A percentile compares a stretch with the other conserved stretches of the same genome.
These are phyloP conservation scores for Biancaea sappan DNA, from an alignment of 306 rosid species.

Conservation along the genomic window DNA sequence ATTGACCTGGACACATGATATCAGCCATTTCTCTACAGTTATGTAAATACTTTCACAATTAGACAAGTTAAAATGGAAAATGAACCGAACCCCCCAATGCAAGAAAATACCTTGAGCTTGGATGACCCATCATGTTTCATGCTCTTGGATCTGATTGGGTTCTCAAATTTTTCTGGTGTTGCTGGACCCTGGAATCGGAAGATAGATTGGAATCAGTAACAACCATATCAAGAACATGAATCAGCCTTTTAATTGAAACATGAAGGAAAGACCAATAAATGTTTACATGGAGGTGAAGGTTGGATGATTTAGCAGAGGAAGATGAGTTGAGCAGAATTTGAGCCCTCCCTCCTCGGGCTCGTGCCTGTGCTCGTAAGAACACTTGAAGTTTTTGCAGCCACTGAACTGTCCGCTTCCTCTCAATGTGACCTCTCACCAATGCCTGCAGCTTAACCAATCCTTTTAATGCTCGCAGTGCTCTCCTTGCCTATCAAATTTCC, in stretches of 20 bases:
- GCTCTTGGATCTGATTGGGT: conserved; percentile 50
- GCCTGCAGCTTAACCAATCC: conserved; percentile 91
- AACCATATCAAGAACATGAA: not conserved
- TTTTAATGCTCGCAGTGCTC: conserved; percentile 75
- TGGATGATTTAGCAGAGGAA: conserved; percentile 45
- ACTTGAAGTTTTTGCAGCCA: conserved; percentile 65
- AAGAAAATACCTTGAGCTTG: conserved; percentile 46
- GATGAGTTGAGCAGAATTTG: conserved; percentile 41
- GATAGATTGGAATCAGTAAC: not conserved
- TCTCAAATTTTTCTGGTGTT: conserved; percentile 71
- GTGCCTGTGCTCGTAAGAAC: conserved; percentile 56
- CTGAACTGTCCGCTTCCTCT: conserved; percentile 67
- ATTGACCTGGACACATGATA: conserved; percentile 34
- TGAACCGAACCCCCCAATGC: not conserved
- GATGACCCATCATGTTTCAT: conserved; percentile 48
- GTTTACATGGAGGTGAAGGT: conserved; percentile 52
- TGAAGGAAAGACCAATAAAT: not conserved
- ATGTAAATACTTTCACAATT: conserved; percentile 14
- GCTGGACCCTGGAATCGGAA: conserved; percentile 54
- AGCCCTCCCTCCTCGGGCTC: conserved; percentile 49
- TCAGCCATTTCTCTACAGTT: conserved; percentile 66
- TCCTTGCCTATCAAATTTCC: conserved; percentile 64
- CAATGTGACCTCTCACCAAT: conserved; percentile 79
- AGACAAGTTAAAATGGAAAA: not conserved
- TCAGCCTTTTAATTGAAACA: conserved; percentile 4